Percentiles rank a stretch among this genome's conserved stretches.
Evolutionary conservation across 108 stramenopile genomes (phyloP).

Genomic region (Mayamaea pseudoterrestris): DNA sequence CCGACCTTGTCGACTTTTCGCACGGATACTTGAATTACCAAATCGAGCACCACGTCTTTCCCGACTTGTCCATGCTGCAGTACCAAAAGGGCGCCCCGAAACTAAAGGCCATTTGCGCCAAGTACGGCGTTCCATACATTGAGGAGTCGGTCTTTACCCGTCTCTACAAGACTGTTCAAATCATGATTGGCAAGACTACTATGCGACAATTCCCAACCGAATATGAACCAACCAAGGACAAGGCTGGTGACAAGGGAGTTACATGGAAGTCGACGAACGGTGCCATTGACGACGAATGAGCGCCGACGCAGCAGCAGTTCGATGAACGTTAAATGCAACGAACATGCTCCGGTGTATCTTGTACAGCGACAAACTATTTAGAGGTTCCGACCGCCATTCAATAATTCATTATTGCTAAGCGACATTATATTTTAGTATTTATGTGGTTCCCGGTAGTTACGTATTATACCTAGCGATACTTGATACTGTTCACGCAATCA

Average conservation of each 20-base stretch:
- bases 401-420: no score
- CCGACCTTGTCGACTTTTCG: conserved; percentile 67
- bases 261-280: neutral
- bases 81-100: conserved; percentile 74
- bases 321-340: no score
- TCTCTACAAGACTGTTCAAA: conserved; percentile 69
- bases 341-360: no score
- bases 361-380: no score
- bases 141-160: conserved; percentile 72
- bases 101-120: conserved; percentile 63
- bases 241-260: neutral
- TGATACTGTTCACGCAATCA: no score
- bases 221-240: conserved; percentile 25
- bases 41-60: conserved; percentile 89
- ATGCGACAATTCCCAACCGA: conserved; percentile 78
- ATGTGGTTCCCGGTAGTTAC: no score
- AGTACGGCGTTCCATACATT: conserved; percentile 83
- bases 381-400: no score
- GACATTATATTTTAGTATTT: no score
- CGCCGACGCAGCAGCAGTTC: no score
- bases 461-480: no score
- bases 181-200: conserved; percentile 69
- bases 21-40: conserved; percentile 90
- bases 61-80: conserved; percentile 68
- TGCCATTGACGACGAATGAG: no score